Evolutionary conservation across 495 filamentous ascomycete genomes (phyloP), one percentile per base, ranked within the genome.

Genomic region (Xylaria scruposa): DNA sequence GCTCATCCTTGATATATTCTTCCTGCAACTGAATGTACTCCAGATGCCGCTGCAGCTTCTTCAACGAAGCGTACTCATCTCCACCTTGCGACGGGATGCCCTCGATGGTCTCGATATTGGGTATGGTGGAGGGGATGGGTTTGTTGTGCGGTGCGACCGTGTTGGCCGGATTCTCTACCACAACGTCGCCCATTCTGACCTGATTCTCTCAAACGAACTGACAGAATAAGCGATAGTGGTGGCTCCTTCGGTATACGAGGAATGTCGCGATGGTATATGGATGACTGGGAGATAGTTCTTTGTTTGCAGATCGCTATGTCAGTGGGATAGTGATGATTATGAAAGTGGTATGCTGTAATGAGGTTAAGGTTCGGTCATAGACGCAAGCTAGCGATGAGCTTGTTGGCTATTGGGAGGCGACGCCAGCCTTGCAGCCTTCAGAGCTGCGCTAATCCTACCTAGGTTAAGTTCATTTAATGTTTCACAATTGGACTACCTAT

Each of bases 1-100:
- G 96, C 87, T 99, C 96, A 88, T 99, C 97, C 85, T 99, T 99
- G 89, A 99, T 99, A 85, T 98, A 99, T 81, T 99, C 97, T 84
- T 99, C 96, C 84, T 99, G 96, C 74, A 99, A 88, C 80, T 97
- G 92, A 80, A 99, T 98, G 83, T 97, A 97, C 92, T 99, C 96
- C 60, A 99, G 87, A 84, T 98, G 94, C 79, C 97, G 88, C 83
- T 98, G 94, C 70, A 98, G 88, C 83, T 94, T 94, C 85, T 99
- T 99, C 80, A 97, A 85, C 3, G 92, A 94, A 13, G 93, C 92
- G 81, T 99, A 99, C 81, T 98, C 94, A 81, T 99, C 97, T 71
- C 89, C 91, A 62, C 90, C 90, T 78, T 98, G 96, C 54, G 89
- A 89, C 15, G 89, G 87, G 59, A 93, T 83, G 70, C 93, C 94